These are phyloP conservation scores for Scleromitrula shiraiana DNA, from an alignment of 2,329 filamentous ascomycete species.

Conservation along the genomic window DNA sequence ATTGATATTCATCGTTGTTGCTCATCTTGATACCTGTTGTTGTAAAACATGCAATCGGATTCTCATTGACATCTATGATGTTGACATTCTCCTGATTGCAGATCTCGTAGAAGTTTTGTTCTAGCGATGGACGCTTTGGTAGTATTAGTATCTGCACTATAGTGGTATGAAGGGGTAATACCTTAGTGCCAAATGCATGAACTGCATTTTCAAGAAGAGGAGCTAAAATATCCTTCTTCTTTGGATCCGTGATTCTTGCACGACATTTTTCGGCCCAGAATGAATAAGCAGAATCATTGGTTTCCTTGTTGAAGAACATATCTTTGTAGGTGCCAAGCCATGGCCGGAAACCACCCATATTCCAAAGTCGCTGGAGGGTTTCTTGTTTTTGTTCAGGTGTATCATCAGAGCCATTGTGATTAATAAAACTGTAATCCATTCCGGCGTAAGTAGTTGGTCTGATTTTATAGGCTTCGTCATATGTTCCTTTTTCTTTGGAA, in stretches of 20 bases:
- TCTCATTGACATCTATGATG: background rate
- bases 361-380: slow-evolving; percentile 38
- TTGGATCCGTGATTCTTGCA: slow-evolving; percentile 33
- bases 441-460: slow-evolving; percentile 41
- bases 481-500: slow-evolving; percentile 31
- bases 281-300: slow-evolving; percentile 39
- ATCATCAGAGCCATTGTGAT: slow-evolving; percentile 38
- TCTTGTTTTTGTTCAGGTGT: slow-evolving; percentile 36
- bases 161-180: background rate
- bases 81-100: slow-evolving; percentile 5
- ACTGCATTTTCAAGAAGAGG: background rate
- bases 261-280: slow-evolving; percentile 42
- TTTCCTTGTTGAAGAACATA: slow-evolving; percentile 33
- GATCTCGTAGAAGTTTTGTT: slow-evolving; percentile 3
- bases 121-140: background rate
- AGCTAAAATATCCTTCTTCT: slow-evolving; percentile 1
- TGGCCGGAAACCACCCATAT: slow-evolving; percentile 39
- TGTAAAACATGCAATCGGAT: background rate
- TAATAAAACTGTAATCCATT: slow-evolving; percentile 41
- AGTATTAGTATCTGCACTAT: background rate
- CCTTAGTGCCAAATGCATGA: slow-evolving; percentile 4
- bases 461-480: slow-evolving; percentile 35
- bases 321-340: slow-evolving; percentile 41
- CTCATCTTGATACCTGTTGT: background rate
- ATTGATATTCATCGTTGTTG: slow-evolving; percentile 1